Conservation (phyloP, 805 yeast species). For the Candida xiaguanensis region DNA sequence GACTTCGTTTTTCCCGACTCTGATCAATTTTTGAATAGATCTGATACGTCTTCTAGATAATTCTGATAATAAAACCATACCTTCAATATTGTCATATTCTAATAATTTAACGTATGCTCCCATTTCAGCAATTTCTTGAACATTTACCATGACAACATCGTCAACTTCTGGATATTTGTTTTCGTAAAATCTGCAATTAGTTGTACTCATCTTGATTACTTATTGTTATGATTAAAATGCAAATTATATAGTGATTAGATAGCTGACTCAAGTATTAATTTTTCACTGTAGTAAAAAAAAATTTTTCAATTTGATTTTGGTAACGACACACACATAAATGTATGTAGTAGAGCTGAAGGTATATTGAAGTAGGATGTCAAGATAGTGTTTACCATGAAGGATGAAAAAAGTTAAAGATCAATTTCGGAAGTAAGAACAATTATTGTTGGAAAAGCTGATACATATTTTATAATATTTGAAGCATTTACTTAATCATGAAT, state of each 20-base stretch:
- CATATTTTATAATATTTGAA: too few species aligned
- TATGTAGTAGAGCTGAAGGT: too few species aligned
- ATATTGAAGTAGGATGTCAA: too few species aligned
- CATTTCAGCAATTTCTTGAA: slow-evolving; percentile 98
- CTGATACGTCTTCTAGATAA: slow-evolving; percentile 98
- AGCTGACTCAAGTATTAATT: slow-evolving; percentile 1
- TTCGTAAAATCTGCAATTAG: slow-evolving; percentile 95
- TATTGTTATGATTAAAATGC: neutral
- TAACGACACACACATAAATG: neutral
- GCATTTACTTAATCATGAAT: too few species aligned
- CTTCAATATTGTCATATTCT: slow-evolving; percentile 97
- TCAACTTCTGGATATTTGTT: slow-evolving; percentile 98
- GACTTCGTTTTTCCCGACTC: slow-evolving; percentile 98
- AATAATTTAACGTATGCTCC: slow-evolving; percentile 96
- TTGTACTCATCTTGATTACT: slow-evolving; percentile 69
- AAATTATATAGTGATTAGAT: neutral
- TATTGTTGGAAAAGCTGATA: too few species aligned
- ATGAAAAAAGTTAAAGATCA: too few species aligned
- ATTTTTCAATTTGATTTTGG: slow-evolving; percentile 2
- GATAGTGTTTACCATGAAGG: too few species aligned
- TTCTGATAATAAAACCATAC: slow-evolving; percentile 95
- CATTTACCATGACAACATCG: slow-evolving; percentile 98
- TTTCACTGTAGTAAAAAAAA: slow-evolving; percentile 1
- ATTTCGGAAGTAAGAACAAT: too few species aligned
- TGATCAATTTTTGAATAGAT: slow-evolving; percentile 92